phyloP scores from a whole-genome alignment of 225 moss, liverwort and hornwort species.

The Lunularia cruciata region DNA sequence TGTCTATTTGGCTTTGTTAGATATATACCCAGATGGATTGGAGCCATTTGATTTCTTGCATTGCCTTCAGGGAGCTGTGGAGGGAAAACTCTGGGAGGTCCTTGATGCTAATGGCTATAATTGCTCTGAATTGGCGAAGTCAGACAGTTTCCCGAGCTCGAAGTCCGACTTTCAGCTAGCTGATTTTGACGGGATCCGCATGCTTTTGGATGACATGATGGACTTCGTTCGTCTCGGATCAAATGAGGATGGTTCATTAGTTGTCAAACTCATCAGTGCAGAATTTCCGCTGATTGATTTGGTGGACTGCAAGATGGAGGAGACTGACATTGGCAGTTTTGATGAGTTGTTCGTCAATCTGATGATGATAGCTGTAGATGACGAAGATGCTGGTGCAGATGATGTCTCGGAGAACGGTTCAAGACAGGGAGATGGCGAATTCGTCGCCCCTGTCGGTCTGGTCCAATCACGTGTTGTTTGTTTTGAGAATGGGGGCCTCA shows the following conservation, averaged over 20 bases:
- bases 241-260: slow-evolving; percentile 63
- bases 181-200: slow-evolving; percentile 57
- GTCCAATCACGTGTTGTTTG: slow-evolving; percentile 33
- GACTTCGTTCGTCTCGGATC: slow-evolving; percentile 84
- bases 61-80: slow-evolving; percentile 56
- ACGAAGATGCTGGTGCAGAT: slow-evolving; percentile 30
- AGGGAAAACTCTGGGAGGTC: slow-evolving; percentile 66
- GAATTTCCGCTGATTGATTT: slow-evolving; percentile 77
- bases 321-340: slow-evolving; percentile 37
- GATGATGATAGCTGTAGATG: slow-evolving; percentile 41
- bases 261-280: slow-evolving; percentile 60
- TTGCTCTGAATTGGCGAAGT: slow-evolving; percentile 40
- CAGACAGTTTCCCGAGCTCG: slow-evolving; percentile 27
- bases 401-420: slow-evolving; percentile 26
- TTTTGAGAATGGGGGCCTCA: slow-evolving; percentile 35
- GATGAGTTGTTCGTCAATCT: slow-evolving; percentile 47
- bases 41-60: slow-evolving; percentile 64
- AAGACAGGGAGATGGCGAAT: slow-evolving; percentile 17
- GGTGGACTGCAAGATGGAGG: slow-evolving; percentile 66
- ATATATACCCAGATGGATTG: slow-evolving; percentile 65
- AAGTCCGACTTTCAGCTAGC: slow-evolving; percentile 62
- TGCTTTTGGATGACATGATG: slow-evolving; percentile 79
- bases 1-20: slow-evolving; percentile 61
- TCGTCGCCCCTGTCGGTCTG: slow-evolving; percentile 21
- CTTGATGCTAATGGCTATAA: slow-evolving; percentile 66